phyloP scores from a whole-genome alignment of 176 grass and related monocot species.

The Eleusine coracana region DNA sequence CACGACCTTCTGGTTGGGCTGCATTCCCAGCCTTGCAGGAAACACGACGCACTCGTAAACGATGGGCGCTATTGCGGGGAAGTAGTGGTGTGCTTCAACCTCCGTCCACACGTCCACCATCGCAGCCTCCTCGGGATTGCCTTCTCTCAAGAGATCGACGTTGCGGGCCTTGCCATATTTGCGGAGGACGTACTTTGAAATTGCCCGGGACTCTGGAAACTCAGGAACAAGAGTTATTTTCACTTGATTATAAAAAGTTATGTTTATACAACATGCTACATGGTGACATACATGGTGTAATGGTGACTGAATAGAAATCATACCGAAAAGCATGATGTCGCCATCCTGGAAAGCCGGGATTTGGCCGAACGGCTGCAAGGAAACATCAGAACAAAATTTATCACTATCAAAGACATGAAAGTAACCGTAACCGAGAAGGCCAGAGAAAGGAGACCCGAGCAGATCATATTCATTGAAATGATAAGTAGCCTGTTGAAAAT shows the following conservation, averaged over 20 bases:
- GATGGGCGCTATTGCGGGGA: not conserved
- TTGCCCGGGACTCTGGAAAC: slow-evolving; percentile 41
- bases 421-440: too few relatives aligned
- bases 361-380: slow-evolving; percentile 46
- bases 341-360: slow-evolving; percentile 52
- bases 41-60: slow-evolving; percentile 19
- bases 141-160: not conserved
- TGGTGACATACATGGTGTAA: too few relatives aligned
- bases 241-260: not conserved
- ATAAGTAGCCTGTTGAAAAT: not conserved
- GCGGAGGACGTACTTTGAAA: slow-evolving; percentile 29
- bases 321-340: slow-evolving; percentile 34
- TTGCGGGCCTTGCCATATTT: slow-evolving; percentile 14
- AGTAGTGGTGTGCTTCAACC: slow-evolving; percentile 39
- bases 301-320: not conserved
- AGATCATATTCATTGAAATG: not conserved
- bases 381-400: not conserved
- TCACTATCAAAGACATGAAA: not conserved
- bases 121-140: not conserved
- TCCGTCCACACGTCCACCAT: slow-evolving; percentile 40
- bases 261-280: too few relatives aligned
- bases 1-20: not conserved
- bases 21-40: not conserved
- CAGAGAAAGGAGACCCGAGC: too few relatives aligned
- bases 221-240: not conserved